Evolutionary conservation across 169 alveolate genomes (phyloP).

Genomic region (Plasmodium coatneyi): DNA sequence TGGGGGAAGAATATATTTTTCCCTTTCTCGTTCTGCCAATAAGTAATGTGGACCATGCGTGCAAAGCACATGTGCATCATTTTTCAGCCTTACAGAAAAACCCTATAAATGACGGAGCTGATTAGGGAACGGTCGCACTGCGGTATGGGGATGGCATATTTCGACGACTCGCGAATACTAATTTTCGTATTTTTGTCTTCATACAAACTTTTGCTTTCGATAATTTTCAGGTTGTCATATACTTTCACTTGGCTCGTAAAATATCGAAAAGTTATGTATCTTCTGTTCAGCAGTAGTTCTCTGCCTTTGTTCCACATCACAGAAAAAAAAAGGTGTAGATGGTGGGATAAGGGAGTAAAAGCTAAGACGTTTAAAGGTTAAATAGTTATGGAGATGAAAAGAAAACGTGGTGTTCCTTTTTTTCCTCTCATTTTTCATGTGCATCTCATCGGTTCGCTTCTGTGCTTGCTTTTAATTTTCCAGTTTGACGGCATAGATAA

Average conservation of each 20-base stretch:
- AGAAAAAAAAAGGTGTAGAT: constrained; percentile 13
- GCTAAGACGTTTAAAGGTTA: background rate
- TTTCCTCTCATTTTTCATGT: constrained; percentile 10
- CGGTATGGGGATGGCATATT: constrained; percentile 67
- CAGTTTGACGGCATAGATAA: background rate
- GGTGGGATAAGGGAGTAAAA: constrained; percentile 6
- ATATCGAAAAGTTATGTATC: constrained; percentile 39
- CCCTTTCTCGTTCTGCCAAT: background rate
- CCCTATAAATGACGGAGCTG: constrained; percentile 45
- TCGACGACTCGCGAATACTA: constrained; percentile 63
- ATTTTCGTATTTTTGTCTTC: constrained; percentile 71
- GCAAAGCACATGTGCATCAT: background rate
- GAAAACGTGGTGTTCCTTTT: background rate
- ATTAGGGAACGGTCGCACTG: constrained; percentile 71
- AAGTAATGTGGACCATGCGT: background rate
- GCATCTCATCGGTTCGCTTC: background rate
- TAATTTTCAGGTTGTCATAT: constrained; percentile 54
- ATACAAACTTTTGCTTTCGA: constrained; percentile 62
- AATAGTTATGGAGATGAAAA: background rate
- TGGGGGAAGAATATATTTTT: background rate
- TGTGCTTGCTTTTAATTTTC: background rate
- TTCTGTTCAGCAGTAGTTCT: constrained; percentile 32
- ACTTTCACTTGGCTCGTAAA: constrained; percentile 61
- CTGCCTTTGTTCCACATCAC: constrained; percentile 71
- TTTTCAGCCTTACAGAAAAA: constrained; percentile 31